Evolutionary conservation across 805 yeast species (phyloP).

Genomic region (Ogataea paraovalis): DNA sequence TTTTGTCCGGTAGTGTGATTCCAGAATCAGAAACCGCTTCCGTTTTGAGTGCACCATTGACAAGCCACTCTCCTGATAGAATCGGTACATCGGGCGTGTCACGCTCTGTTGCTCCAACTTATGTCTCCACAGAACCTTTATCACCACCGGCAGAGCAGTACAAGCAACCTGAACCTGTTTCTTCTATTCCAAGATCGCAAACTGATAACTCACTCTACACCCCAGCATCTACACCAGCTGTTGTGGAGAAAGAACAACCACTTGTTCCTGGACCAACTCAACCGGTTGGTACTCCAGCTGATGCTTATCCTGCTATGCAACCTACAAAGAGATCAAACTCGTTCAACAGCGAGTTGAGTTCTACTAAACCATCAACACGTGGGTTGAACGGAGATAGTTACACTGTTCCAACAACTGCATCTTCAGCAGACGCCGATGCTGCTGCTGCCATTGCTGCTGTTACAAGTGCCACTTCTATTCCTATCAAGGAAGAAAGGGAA

Average conservation of each 20-base stretch:
- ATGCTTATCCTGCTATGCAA: conserved; percentile 27
- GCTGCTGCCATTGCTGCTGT: conserved; percentile 2
- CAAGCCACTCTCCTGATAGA: conserved; percentile 2
- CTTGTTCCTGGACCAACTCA: background rate
- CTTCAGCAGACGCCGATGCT: conserved; percentile 8
- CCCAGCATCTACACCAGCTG: conserved; percentile 2
- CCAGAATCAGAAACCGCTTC: conserved; percentile 33
- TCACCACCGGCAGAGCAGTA: background rate
- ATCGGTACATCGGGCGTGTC: conserved; percentile 1
- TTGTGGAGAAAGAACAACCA: too few species aligned
- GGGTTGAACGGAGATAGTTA: conserved; percentile 4
- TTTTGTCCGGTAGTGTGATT: conserved; percentile 20
- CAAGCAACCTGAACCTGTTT: background rate
- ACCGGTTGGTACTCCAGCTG: conserved; percentile 5
- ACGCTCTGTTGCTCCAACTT: background rate
- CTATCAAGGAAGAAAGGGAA: background rate
- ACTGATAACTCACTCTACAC: conserved; percentile 1
- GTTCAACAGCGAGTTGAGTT: conserved; percentile 15
- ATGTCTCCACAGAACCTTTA: background rate
- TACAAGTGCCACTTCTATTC: conserved; percentile 2
- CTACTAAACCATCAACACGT: conserved; percentile 22
- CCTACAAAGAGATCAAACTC: conserved; percentile 31
- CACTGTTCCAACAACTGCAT: conserved; percentile 18
- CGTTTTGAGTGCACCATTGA: conserved; percentile 18
- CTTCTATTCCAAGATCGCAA: background rate